Conservation (phyloP, 208 protist species). For the Acanthamoeba quina region DNA sequence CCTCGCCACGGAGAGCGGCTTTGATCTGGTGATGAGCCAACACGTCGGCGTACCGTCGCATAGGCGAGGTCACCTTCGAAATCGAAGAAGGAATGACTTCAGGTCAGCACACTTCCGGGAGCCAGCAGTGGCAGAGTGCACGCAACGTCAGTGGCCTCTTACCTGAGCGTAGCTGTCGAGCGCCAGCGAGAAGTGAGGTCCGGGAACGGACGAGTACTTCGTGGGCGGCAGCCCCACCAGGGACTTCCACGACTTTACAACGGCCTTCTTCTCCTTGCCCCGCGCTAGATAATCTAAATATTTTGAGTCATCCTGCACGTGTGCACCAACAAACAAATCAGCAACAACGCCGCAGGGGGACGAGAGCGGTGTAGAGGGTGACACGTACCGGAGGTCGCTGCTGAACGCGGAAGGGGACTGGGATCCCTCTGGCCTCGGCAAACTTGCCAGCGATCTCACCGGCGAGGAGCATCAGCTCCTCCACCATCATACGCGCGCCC, state of each 20-base stretch:
- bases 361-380: no score
- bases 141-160: no score
- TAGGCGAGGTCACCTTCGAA: constrained; percentile 29
- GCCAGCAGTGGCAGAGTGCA: not conserved
- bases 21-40: constrained; percentile 67
- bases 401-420: constrained; percentile 38
- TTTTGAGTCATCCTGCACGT: not conserved
- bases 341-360: no score
- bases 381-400: not conserved
- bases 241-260: constrained; percentile 50
- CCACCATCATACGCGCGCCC: constrained; percentile 59
- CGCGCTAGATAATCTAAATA: not conserved
- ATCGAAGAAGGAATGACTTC: no score
- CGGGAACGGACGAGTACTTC: not conserved
- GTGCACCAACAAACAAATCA: not conserved
- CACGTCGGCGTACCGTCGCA: constrained; percentile 61
- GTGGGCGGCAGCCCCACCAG: not conserved
- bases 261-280: constrained; percentile 9
- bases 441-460: constrained; percentile 57
- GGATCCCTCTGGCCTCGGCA: not conserved
- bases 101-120: not conserved
- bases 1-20: not conserved
- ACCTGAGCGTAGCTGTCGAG: constrained; percentile 49
- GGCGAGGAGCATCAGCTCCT: constrained; percentile 67
- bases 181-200: constrained; percentile 23